Conservation (phyloP, 768 basidiomycete genomes). For the Boletus coccyginus region DNA sequence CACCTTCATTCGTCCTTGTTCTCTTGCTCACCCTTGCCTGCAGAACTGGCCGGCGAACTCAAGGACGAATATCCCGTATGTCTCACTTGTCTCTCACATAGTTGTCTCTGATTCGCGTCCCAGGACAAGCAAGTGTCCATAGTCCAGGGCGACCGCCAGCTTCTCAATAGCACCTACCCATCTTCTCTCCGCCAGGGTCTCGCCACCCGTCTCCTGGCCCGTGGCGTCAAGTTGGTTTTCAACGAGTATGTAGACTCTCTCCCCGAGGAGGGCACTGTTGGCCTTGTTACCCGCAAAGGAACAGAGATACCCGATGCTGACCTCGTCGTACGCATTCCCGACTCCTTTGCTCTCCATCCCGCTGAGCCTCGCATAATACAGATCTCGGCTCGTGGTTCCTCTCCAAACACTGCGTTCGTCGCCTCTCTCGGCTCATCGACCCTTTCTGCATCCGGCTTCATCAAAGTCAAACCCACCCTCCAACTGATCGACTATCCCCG, state of each 20-base stretch:
- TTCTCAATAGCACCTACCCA: slow-evolving; percentile 58
- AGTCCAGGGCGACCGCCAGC: slow-evolving; percentile 51
- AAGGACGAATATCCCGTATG: slow-evolving; percentile 40
- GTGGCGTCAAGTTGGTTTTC: slow-evolving; percentile 50
- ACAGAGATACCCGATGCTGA: slow-evolving; percentile 48
- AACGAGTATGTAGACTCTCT: slow-evolving; percentile 50
- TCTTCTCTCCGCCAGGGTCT: slow-evolving; percentile 49
- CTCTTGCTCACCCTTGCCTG: not conserved
- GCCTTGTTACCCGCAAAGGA: slow-evolving; percentile 51
- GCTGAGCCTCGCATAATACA: slow-evolving; percentile 7
- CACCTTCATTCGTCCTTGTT: not conserved
- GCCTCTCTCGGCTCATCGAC: slow-evolving; percentile 39
- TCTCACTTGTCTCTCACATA: not conserved
- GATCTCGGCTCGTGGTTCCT: slow-evolving; percentile 32
- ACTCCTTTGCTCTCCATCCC: not conserved
- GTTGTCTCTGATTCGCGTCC: slow-evolving; percentile 5
- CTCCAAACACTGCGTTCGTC: slow-evolving; percentile 55
- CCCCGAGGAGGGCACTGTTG: slow-evolving; percentile 35
- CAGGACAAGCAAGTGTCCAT: slow-evolving; percentile 51
- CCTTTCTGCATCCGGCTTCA: slow-evolving; percentile 37
- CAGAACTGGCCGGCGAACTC: slow-evolving; percentile 47
- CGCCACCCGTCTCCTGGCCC: slow-evolving; percentile 38
- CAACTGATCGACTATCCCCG: slow-evolving; percentile 49
- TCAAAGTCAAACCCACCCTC: slow-evolving; percentile 56
- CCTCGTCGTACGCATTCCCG: slow-evolving; percentile 47